Evolutionary conservation across 805 yeast species (phyloP), one percentile per base, ranked within the genome.

Genomic region (Hyphopichia homilentoma): DNA sequence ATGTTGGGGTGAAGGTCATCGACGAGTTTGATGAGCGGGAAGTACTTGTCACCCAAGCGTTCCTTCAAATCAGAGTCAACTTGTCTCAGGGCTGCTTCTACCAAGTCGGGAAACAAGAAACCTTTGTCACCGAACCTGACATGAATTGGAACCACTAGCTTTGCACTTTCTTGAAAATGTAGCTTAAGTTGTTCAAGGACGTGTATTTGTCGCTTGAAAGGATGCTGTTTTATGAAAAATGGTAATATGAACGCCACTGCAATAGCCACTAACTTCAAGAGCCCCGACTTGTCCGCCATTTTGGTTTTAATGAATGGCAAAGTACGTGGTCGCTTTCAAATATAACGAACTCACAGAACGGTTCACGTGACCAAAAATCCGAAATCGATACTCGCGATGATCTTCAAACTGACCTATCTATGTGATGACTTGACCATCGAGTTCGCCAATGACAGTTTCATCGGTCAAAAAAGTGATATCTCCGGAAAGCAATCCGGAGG

Each of bases 61-160:
- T 24, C 26, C 12, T 8, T 9, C n/a, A 47, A 20, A 22, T 50
- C 52, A 4, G 20, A 30, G 32, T 65, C 58, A 5, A 64, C 32
- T 43, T 67, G 72, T 1, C 36, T 8, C 33, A 65, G 70, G 4
- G 59, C 39, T 4, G 72, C 87, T 26, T 65, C 65, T 2, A 70
- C 73, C 13, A 87, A 48, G 51, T 87, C 95, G 0, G 90, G 89
- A 43, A 80, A 79, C 12, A 59, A 54, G 41, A 77, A 67, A 1
- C 73, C 74, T 7, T 67, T 41, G 37, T 63, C 62, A 6, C 61
- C 61, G 36, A 52, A 52, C 25, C 40, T 43, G 15, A 63, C 33
- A 25, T 44, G 33, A 7, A 64, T 39, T 4, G 51, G 53, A 16
- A 60, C 47, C 7, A 41, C 32, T 8, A 52, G 41, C 2, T 38